Conservation (phyloP, 1,139 yeast species). For the Pichia sp. region DNA sequence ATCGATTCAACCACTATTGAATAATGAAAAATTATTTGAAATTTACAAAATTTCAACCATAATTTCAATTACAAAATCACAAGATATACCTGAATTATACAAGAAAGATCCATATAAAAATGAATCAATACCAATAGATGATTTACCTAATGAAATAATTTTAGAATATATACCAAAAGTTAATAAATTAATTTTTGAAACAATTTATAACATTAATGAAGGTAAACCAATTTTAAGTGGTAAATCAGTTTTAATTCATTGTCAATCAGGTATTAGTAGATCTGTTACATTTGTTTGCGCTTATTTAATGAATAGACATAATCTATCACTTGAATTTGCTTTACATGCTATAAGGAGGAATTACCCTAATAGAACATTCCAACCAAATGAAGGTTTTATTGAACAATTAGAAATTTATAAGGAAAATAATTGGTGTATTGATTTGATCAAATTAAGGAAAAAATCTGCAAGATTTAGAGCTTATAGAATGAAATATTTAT, state of each 20-base stretch:
- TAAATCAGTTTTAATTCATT: slow-evolving; percentile 49
- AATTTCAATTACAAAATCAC: slow-evolving; percentile 60
- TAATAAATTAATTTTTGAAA: slow-evolving; percentile 59
- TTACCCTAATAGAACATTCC: slow-evolving; percentile 38
- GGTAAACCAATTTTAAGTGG: slow-evolving; percentile 36
- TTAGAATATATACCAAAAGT: slow-evolving; percentile 53
- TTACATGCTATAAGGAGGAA: slow-evolving; percentile 64
- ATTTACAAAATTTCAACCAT: slow-evolving; percentile 57
- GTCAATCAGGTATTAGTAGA: slow-evolving; percentile 86
- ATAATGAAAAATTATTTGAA: slow-evolving; percentile 36
- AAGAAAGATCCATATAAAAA: slow-evolving; percentile 39
- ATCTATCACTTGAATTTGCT: slow-evolving; percentile 53
- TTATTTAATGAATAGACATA: slow-evolving; percentile 69
- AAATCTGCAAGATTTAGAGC: slow-evolving; percentile 20
- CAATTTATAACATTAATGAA: slow-evolving; percentile 38
- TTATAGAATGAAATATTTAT: slow-evolving; percentile 15
- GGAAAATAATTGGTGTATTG: slow-evolving; percentile 29
- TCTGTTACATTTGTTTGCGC: slow-evolving; percentile 69
- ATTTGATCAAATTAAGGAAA: slow-evolving; percentile 10
- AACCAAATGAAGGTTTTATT: slow-evolving; percentile 74
- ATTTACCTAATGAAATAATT: slow-evolving; percentile 55
- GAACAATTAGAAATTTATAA: slow-evolving; percentile 63
- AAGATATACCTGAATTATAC: slow-evolving; percentile 46
- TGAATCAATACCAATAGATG: slow-evolving; percentile 64
- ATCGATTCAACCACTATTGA: slow-evolving; percentile 46